phyloP scores from a whole-genome alignment of 805 yeast genomes.

The Middelhovenomyces tepae region DNA sequence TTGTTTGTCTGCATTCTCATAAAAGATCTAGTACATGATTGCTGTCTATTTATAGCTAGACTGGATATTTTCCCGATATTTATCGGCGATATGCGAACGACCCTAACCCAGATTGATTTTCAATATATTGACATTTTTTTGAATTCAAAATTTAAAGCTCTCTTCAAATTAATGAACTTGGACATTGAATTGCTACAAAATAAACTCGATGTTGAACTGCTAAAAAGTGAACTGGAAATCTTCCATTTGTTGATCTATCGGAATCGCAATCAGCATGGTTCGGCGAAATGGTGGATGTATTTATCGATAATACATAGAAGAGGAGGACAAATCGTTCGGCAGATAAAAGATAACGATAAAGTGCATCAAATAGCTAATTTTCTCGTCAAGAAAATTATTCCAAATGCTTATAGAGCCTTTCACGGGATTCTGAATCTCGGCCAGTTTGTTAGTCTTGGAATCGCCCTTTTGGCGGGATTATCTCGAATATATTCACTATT shows the following conservation, averaged over 20 bases:
- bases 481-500: constrained; percentile 35
- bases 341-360: constrained; percentile 2
- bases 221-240: constrained; percentile 45
- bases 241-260: constrained; percentile 61
- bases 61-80: too few species aligned
- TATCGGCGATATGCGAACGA: too few species aligned
- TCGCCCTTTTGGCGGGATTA: constrained; percentile 51
- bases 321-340: constrained; percentile 15
- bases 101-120: too few species aligned
- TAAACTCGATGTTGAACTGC: constrained; percentile 7
- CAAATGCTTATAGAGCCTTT: constrained; percentile 49
- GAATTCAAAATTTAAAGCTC: too few species aligned
- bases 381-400: constrained; percentile 32
- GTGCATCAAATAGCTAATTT: constrained; percentile 18
- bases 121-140: too few species aligned
- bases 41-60: too few species aligned
- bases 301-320: constrained; percentile 54
- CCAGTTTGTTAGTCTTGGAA: constrained; percentile 67
- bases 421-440: constrained; percentile 64
- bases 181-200: too few species aligned
- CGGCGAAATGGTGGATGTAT: constrained; percentile 68
- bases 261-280: constrained; percentile 67
- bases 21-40: too few species aligned
- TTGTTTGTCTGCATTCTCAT: too few species aligned
- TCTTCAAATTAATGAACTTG: too few species aligned